These are phyloP conservation scores for Debaryomyces prosopidis DNA, from an alignment of 805 yeast genomes.

Conservation along the genomic window DNA sequence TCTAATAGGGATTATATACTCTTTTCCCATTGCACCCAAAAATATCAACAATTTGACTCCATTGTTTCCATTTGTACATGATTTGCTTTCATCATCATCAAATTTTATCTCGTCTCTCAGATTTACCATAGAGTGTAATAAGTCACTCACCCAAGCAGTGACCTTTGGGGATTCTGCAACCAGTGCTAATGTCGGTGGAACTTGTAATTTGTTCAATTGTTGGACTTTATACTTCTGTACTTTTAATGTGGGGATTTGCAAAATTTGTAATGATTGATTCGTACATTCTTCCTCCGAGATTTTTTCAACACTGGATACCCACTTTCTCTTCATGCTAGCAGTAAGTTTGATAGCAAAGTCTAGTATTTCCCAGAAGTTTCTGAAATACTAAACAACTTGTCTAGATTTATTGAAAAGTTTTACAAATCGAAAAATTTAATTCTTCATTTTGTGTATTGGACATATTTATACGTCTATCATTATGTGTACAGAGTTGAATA, in stretches of 20 bases:
- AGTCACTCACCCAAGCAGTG: background rate
- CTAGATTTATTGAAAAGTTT: background rate
- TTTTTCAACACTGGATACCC: background rate
- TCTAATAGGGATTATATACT: slow-evolving; percentile 18
- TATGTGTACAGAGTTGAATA: background rate
- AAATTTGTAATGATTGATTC: background rate
- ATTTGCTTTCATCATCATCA: no score
- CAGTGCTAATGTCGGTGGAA: background rate
- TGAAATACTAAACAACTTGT: background rate
- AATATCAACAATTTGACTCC: slow-evolving; percentile 21
- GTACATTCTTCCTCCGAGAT: no score
- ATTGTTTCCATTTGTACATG: no score
- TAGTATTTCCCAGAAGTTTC: no score
- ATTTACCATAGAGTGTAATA: background rate
- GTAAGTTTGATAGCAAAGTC: no score
- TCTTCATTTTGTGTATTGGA: background rate
- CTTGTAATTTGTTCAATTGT: background rate
- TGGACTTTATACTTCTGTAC: background rate
- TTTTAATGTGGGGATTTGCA: background rate
- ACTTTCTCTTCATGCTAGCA: background rate
- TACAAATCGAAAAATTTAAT: background rate
- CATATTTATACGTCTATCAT: background rate
- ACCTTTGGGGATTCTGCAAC: background rate
- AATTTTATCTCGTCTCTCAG: no score
- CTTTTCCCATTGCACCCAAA: slow-evolving; percentile 34